A percentile compares a stretch with the other conserved stretches of the same genome.
Evolutionary conservation across 495 filamentous ascomycete species (phyloP).

Genomic region (Aspergillus steynii): DNA sequence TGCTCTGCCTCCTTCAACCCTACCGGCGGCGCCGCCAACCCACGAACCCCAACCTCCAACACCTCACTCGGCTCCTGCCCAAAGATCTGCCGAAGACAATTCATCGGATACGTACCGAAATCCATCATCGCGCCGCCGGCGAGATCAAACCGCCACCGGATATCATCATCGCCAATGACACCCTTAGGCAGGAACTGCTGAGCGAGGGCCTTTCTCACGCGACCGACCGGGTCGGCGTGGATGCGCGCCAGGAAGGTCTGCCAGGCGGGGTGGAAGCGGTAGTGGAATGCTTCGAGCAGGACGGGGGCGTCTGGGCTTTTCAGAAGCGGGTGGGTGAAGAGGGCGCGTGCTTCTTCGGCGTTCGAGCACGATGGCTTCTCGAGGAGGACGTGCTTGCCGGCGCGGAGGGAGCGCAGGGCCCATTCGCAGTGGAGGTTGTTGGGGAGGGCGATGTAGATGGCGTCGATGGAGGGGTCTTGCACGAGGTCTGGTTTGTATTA

Average conservation of each 20-base stretch:
- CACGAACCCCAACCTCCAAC: neutral
- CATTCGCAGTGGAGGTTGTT: conserved; percentile 50
- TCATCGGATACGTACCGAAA: conserved; percentile 52
- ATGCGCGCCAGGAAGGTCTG: conserved; percentile 46
- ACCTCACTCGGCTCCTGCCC: conserved; percentile 29
- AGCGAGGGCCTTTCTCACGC: conserved; percentile 10
- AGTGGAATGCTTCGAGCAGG: conserved; percentile 62
- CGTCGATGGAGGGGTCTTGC: conserved; percentile 40
- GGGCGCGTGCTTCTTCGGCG: conserved; percentile 33
- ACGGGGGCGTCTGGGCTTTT: conserved; percentile 32
- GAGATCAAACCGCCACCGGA: conserved; percentile 55
- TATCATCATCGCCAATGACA: conserved; percentile 41
- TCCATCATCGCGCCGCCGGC: conserved; percentile 62
- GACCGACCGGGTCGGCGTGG: conserved; percentile 24
- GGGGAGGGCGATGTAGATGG: conserved; percentile 53
- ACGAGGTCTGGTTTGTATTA: conserved; percentile 31
- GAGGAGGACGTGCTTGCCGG: conserved; percentile 50
- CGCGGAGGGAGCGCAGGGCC: conserved; percentile 36
- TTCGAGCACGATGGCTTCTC: conserved; percentile 51
- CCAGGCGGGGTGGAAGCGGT: conserved; percentile 58
- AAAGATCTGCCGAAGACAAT: conserved; percentile 41
- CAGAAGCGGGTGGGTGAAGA: conserved; percentile 38
- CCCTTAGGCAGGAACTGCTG: conserved; percentile 20
- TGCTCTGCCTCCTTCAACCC: conserved; percentile 20
- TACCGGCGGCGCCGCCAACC: neutral